A percentile compares a stretch with the other conserved stretches of the same genome.
Conservation (phyloP, 2,329 filamentous ascomycete genomes). For the Juglanconis juglandina region DNA sequence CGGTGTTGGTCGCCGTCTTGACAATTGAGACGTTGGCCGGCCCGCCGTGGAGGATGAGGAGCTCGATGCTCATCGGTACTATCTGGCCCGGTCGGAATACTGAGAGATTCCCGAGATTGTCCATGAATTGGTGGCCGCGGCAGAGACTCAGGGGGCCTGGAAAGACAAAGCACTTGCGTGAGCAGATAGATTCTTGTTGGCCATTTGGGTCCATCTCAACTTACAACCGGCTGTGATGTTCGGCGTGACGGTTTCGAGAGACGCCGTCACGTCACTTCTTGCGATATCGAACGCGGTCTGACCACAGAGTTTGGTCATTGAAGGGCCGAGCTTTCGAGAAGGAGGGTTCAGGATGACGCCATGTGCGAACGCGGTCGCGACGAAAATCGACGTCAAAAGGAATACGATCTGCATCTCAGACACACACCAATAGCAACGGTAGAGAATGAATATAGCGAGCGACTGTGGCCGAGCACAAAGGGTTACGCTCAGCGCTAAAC, state of each 20-base stretch:
- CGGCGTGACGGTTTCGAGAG: constrained; percentile 9
- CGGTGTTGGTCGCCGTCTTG: constrained; percentile 4
- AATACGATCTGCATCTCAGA: not conserved
- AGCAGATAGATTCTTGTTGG: not conserved
- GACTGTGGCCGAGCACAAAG: not conserved
- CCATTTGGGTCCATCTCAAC: not conserved
- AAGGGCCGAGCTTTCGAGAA: not conserved
- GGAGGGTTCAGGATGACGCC: constrained; percentile 2
- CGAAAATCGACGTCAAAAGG: not conserved
- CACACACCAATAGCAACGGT: not conserved
- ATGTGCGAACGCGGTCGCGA: not conserved
- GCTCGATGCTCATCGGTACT: constrained; percentile 7
- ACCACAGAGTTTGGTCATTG: constrained; percentile 3
- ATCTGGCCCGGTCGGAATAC: constrained; percentile 9
- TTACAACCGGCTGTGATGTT: constrained; percentile 11
- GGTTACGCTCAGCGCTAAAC: constrained; percentile 1
- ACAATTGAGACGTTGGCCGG: constrained; percentile 8
- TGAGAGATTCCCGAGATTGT: constrained; percentile 2
- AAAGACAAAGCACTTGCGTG: not conserved
- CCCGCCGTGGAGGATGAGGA: constrained; percentile 4
- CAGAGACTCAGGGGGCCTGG: constrained; percentile 7
- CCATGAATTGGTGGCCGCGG: constrained; percentile 7
- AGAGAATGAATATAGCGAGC: not conserved
- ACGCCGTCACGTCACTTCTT: constrained; percentile 3
- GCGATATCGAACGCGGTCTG: constrained; percentile 10